Base-by-base conservation (phyloP, 805 yeast genomes). In the Candida odintsovae region DNA sequence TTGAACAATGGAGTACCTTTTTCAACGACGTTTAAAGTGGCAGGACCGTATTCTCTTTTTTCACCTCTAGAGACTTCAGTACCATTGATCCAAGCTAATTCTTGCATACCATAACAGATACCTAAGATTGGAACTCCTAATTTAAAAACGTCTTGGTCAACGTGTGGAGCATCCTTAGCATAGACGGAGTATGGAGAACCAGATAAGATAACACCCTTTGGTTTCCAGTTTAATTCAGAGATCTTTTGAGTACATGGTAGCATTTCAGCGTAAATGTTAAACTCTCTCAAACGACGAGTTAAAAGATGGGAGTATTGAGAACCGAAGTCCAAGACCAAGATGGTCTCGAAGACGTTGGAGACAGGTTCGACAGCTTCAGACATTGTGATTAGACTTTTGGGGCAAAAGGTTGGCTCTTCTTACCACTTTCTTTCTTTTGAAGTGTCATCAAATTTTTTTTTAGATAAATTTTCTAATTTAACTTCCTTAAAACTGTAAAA, bases 51-150 rank as follows among this genome's bases (percentile, higher is more conserved):
- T 73, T 94, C 99, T 71, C 98, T 83, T 77, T 92, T 90, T 62
- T 88, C 96, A 69, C 97, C 96, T 68, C 96, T 84, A 49, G 89
- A 87, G 50, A 94, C 99, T 44, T 74, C 72, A 67, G 87, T 86
- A 69, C 95, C 95, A 69, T 88, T 88, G 62, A 90, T 83, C 98
- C 98, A 92, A 45, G 99, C 99, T 57, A 94, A 73, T 73, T 94
- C 99, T 76, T 94, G 99, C 92, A 94, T 86, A 70, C 99, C 99
- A 72, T 94, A 94, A 73, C 99, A 94, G 67, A 94, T 94, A 63
- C 99, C 99, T 56, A 94, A 75, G 62, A 94, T 86, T 54, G 99
- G 99, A 33, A 94, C 99, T 50, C 80, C 78, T 59, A 94, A 80
- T 58, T 92, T 79, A 73, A 94, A 94, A 50, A 94, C 82, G 46